Percentiles rank a stretch among this genome's conserved stretches.
phyloP scores from a whole-genome alignment of 495 filamentous ascomycete genomes.

The Xylaria sp. region DNA sequence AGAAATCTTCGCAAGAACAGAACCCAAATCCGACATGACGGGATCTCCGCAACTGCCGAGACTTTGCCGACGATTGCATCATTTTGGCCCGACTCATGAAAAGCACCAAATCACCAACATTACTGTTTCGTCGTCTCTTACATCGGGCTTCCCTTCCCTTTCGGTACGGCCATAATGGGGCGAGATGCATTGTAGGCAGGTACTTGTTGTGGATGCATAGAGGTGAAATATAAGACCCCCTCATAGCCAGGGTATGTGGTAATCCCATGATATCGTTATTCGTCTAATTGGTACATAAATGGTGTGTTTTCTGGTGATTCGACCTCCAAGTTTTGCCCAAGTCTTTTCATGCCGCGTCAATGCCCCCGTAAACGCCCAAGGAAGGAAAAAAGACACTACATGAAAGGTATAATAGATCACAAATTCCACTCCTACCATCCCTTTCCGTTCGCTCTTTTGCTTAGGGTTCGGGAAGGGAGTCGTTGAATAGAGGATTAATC shows the following conservation, averaged over 20 bases:
- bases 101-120: background rate
- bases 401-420: conserved; percentile 36
- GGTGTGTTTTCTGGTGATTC: conserved; percentile 10
- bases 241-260: conserved; percentile 2
- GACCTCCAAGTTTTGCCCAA: conserved; percentile 14
- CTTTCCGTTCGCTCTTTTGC: conserved; percentile 31
- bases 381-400: conserved; percentile 25
- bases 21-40: background rate
- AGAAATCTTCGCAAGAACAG: conserved; percentile 25
- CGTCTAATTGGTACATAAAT: conserved; percentile 30
- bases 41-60: conserved; percentile 25
- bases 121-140: background rate
- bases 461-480: conserved; percentile 12
- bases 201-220: background rate
- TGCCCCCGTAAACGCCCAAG: conserved; percentile 10
- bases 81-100: conserved; percentile 19
- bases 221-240: background rate
- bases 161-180: background rate
- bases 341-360: conserved; percentile 9
- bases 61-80: conserved; percentile 28
- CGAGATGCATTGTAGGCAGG: background rate
- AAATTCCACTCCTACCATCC: conserved; percentile 12
- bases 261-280: conserved; percentile 31
- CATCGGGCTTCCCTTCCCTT: background rate
- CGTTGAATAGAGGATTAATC: conserved; percentile 37